These are phyloP conservation scores for Guyanaporus albipodus DNA, from an alignment of 768 basidiomycete genomes.

Conservation along the genomic window DNA sequence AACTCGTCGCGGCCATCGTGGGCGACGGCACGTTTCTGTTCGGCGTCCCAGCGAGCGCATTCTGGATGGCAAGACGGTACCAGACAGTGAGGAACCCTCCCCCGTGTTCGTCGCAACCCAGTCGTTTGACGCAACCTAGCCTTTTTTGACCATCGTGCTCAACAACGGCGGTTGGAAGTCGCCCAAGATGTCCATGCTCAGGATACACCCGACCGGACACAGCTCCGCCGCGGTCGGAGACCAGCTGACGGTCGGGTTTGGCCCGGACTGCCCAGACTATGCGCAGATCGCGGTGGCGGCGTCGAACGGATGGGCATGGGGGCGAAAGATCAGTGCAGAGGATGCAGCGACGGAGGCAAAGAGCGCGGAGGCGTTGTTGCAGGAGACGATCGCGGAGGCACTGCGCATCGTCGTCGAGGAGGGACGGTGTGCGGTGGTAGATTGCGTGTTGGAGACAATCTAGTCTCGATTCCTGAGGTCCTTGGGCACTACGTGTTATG, in stretches of 20 bases:
- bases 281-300: constrained; percentile 62
- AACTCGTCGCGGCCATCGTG: constrained; percentile 57
- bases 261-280: constrained; percentile 58
- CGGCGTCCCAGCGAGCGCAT: constrained; percentile 59
- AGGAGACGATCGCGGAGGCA: constrained; percentile 42
- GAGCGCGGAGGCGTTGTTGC: constrained; percentile 25
- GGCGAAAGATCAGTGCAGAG: constrained; percentile 32
- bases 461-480: too few species aligned
- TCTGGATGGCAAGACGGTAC: constrained; percentile 72
- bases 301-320: constrained; percentile 66
- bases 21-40: constrained; percentile 73
- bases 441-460: constrained; percentile 50
- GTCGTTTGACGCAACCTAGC: constrained; percentile 41
- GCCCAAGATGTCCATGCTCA: constrained; percentile 61
- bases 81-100: constrained; percentile 44
- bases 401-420: constrained; percentile 54
- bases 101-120: background rate
- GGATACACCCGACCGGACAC: constrained; percentile 56
- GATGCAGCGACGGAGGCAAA: constrained; percentile 17
- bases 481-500: too few species aligned
- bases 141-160: constrained; percentile 65
- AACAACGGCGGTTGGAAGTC: constrained; percentile 74
- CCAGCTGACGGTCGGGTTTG: constrained; percentile 60
- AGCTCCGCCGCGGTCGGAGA: constrained; percentile 44
- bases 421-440: constrained; percentile 60